Evolutionary conservation across 139 green algal species (phyloP), one percentile per base, ranked within the genome.

Genomic region (Coelastrella sp.): DNA sequence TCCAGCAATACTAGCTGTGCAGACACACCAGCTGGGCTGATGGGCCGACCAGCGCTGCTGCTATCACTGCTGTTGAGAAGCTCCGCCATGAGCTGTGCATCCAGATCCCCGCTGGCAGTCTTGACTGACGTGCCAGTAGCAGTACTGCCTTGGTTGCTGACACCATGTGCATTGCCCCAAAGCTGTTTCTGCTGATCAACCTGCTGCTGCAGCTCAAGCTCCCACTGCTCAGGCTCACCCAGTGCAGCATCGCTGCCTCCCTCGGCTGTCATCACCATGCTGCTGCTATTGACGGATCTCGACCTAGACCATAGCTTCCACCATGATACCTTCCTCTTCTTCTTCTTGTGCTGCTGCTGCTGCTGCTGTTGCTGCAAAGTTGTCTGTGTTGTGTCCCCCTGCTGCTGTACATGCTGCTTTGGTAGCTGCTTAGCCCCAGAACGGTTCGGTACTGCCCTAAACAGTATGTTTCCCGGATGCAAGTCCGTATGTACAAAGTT

Each of bases 401-500:
- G 65, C 66, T 80, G 66, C 66, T 71, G 68, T 68, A 75, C 57
- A 58, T 87, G 64, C 82, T 65, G 22, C 82, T 73, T 47, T 58
- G 8, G 79, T n/a, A n/a, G n/a, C 4, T 58, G 54, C 83, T 14
- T 17, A 59, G 32, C 82, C 78, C 32, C 64, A 61, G 61, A 61
- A 23, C 11, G 11, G 13, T 14, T 23, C 10, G 23, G 5, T 23
- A 75, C 54, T 64, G 56, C 17, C 64, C 78, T 77, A 3, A 96
- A 93, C 79, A 98, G 81, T 80, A 97, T 98, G 93, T 98, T 98
- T 58, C 96, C 86, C 56, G 83, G 68, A 32, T 88, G 83, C 85
- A 99, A 79, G 90, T 99, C 97, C 4, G 96, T 95, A 88, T 99
- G 97, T 3, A 99, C 93, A 66, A 99, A 97, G 94, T 99, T 99